Evolutionary conservation across 108 stramenopile species (phyloP).

Genomic region (Phaeodactylum tricornutum): DNA sequence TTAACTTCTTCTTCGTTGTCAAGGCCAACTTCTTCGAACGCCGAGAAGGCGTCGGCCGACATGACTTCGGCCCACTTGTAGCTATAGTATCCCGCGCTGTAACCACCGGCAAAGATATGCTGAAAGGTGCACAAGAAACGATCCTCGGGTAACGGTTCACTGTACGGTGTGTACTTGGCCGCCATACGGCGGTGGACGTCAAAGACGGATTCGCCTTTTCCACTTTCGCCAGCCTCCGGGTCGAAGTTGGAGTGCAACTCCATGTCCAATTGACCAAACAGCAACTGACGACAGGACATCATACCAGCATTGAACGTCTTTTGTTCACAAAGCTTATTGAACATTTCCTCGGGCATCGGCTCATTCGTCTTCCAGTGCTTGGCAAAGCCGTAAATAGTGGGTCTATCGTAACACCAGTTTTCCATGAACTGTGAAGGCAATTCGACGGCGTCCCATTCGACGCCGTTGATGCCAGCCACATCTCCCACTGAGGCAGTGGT

Average conservation of each 20-base stretch:
- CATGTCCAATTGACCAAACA: conserved; percentile 94
- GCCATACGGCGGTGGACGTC: conserved; percentile 89
- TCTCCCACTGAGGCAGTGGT: conserved; percentile 89
- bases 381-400: conserved; percentile 88
- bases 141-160: conserved; percentile 84
- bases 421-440: conserved; percentile 97
- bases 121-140: conserved; percentile 94
- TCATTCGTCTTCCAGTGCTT: conserved; percentile 97
- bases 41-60: conserved; percentile 95
- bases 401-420: conserved; percentile 95
- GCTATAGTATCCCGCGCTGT: conserved; percentile 91
- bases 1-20: conserved; percentile 89
- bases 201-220: conserved; percentile 65
- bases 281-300: conserved; percentile 90
- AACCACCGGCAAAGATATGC: conserved; percentile 97
- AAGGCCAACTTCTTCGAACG: conserved; percentile 96
- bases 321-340: conserved; percentile 88
- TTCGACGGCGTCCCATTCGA: conserved; percentile 99
- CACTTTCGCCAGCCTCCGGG: conserved; percentile 35
- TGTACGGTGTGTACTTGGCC: conserved; percentile 76
- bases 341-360: conserved; percentile 92
- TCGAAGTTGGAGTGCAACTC: conserved; percentile 87
- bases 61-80: conserved; percentile 99
- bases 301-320: conserved; percentile 91
- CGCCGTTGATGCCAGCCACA: conserved; percentile 94